phyloP scores from a whole-genome alignment of 139 green algal genomes.

The Chlamydomonas sp. region DNA sequence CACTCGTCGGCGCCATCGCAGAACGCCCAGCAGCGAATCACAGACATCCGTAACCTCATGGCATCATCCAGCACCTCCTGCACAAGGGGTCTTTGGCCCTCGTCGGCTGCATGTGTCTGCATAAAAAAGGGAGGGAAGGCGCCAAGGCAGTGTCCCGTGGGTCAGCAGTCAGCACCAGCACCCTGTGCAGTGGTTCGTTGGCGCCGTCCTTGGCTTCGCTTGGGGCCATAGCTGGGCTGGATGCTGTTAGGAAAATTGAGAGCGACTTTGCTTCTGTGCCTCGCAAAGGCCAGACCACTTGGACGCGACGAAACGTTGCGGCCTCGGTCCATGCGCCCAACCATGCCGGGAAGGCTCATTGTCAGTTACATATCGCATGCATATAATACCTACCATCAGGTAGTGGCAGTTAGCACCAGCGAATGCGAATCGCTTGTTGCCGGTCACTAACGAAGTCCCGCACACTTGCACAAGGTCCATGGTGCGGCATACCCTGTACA shows the following conservation, averaged over 20 bases:
- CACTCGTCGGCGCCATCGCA: too few relatives aligned
- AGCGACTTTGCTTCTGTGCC: too few relatives aligned
- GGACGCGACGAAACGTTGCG: not conserved
- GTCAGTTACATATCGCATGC: not conserved
- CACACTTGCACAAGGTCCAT: not conserved
- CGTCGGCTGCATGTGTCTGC: conserved; percentile 38
- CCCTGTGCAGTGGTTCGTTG: too few relatives aligned
- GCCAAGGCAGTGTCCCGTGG: too few relatives aligned
- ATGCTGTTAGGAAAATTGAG: too few relatives aligned
- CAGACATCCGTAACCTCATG: not conserved
- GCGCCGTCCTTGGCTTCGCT: too few relatives aligned
- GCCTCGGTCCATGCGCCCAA: not conserved
- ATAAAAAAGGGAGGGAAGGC: not conserved
- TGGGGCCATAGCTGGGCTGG: too few relatives aligned
- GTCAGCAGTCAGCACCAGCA: too few relatives aligned
- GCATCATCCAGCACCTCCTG: conserved; percentile 31
- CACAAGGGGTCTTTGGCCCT: conserved; percentile 27
- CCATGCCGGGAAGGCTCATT: not conserved
- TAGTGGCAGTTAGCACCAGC: conserved; percentile 81
- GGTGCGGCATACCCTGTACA: not conserved
- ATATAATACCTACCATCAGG: conserved; percentile 55
- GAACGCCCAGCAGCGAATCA: conserved; percentile 51
- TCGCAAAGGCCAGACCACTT: not conserved
- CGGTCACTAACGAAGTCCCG: not conserved
- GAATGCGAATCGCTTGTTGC: conserved; percentile 57